Evolutionary conservation across 2,329 filamentous ascomycete genomes (phyloP), one percentile per base, ranked within the genome.

Genomic region (Stachybotrys chlorohalonatus): DNA sequence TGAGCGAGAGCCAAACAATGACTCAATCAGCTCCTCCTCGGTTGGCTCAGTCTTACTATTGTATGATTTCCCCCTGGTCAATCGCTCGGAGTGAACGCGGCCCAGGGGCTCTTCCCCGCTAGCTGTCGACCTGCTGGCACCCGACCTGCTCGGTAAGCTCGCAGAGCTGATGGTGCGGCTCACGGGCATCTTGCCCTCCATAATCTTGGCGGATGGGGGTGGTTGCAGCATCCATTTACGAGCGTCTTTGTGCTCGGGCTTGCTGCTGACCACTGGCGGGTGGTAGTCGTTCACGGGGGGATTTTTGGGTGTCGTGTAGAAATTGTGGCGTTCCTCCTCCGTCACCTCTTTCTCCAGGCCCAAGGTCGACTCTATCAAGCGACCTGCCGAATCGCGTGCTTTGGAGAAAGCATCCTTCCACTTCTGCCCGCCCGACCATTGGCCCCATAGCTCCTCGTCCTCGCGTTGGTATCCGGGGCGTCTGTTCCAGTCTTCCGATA

Each of bases 221-320:
- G 92, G 92, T 65, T 95, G 90, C 52, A 95, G 75, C 91, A 96
- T 96, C 92, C 92, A 96, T 64, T 80, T 81, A 54, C 88, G 86
- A 56, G 89, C 90, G 54, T 84, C 83, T 64, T 76, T 83, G 66
- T 82, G 84, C 45, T 77, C 79, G 13, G 85, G 87, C 55, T 82
- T 87, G 70, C 84, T 89, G 68, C 83, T 90, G 57, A 94, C 88
- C 52, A 95, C 86, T 3, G 90, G 90, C 6, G 90, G 89, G 66
- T 95, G 89, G 56, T 92, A 82, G 57, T 95, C 89, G 71, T 95
- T 94, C 63, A 95, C 84, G 5, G 89, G 89, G 7, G 86, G 90
- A 63, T 86, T 85, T 56, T 71, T 75, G 45, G 77, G 76, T 6
- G 81, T 72, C 52, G 78, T 76, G 66, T 86, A 86, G 63, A 86